Conservation (phyloP, 129 eudicot species). For the Flaveria brownii region DNA sequence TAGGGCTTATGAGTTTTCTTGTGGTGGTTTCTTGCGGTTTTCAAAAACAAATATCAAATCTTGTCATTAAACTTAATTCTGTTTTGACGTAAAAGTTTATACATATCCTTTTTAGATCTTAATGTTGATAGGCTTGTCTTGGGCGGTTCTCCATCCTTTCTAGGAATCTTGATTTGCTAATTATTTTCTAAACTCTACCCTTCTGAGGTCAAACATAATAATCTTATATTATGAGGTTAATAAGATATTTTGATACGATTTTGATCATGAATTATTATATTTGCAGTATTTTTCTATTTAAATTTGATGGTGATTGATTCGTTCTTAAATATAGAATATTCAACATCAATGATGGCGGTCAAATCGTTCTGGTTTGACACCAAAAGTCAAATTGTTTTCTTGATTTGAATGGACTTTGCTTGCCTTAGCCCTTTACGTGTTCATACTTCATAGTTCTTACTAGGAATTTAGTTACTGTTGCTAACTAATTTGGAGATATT, state of each 20-base stretch:
- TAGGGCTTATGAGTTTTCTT: too few species aligned
- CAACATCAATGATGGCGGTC: neutral
- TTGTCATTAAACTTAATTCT: too few species aligned
- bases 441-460: neutral
- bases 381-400: neutral
- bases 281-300: neutral
- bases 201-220: neutral
- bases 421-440: neutral
- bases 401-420: constrained; percentile 18
- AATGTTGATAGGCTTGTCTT: neutral
- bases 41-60: too few species aligned
- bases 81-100: too few species aligned
- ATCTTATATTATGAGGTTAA: neutral
- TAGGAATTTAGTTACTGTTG: neutral
- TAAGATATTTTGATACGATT: neutral
- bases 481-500: too few species aligned
- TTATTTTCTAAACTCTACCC: neutral
- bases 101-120: too few species aligned
- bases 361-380: constrained; percentile 6
- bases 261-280: neutral
- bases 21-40: too few species aligned
- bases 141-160: too few species aligned
- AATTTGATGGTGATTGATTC: neutral
- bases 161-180: too few species aligned
- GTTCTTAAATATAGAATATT: neutral